phyloP scores from a whole-genome alignment of 352 stramenopile genomes.

The Globisporangium heterothallicum region DNA sequence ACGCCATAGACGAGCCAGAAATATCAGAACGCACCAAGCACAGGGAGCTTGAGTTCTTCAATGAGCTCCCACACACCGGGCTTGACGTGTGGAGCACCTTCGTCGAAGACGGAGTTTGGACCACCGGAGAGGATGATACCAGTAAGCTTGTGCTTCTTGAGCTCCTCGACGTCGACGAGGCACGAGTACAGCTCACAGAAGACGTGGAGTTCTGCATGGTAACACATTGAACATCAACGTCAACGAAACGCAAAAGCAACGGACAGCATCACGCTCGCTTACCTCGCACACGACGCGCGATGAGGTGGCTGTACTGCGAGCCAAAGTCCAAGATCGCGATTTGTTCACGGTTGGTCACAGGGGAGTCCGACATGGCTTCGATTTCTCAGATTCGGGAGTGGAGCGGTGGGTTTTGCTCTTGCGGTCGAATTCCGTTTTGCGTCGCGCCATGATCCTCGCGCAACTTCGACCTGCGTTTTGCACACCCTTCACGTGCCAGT shows the following conservation, averaged over 20 bases:
- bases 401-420: not conserved
- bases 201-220: constrained; percentile 90
- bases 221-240: not conserved
- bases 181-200: constrained; percentile 99
- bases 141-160: constrained; percentile 91
- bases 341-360: constrained; percentile 90
- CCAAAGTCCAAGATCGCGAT: constrained; percentile 99
- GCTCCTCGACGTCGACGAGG: constrained; percentile 90
- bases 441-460: not conserved
- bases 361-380: constrained; percentile 59
- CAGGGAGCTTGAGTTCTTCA: constrained; percentile 92
- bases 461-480: constrained; percentile 16
- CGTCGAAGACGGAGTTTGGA: constrained; percentile 95
- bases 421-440: constrained; percentile 9
- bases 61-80: constrained; percentile 96
- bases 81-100: constrained; percentile 92
- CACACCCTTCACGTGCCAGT: constrained; percentile 3
- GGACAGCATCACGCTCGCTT: constrained; percentile 13
- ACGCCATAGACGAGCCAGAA: constrained; percentile 4
- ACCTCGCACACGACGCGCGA: constrained; percentile 95
- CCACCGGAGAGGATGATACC: constrained; percentile 98
- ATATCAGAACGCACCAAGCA: constrained; percentile 72
- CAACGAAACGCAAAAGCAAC: not conserved
- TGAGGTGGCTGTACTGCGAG: constrained; percentile 99
- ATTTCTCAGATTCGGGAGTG: not conserved